These are phyloP conservation scores for Pleurotus tuoliensis DNA, from an alignment of 768 basidiomycete species.

Conservation along the genomic window DNA sequence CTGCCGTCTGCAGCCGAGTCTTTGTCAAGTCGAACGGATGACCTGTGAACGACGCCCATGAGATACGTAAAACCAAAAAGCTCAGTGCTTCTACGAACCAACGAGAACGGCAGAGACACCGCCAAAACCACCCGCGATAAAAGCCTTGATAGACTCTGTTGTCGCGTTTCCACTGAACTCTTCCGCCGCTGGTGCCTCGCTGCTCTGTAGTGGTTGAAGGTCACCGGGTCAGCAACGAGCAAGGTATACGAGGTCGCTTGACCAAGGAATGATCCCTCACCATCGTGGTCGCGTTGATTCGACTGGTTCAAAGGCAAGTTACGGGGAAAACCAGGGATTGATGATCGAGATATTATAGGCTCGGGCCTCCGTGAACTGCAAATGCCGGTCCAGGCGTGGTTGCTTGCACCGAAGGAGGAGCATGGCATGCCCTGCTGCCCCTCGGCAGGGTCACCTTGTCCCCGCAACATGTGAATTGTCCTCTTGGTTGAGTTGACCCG, in stretches of 20 bases:
- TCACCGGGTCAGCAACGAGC: neutral
- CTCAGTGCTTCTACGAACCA: slow-evolving; percentile 47
- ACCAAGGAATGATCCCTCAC: slow-evolving; percentile 1
- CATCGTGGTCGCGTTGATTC: neutral
- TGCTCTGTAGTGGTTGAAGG: slow-evolving; percentile 20
- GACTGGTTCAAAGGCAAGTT: slow-evolving; percentile 5
- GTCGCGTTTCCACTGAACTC: slow-evolving; percentile 34
- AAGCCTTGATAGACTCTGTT: slow-evolving; percentile 65
- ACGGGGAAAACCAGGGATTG: neutral
- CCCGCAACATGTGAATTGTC: neutral
- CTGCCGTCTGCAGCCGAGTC: slow-evolving; percentile 92
- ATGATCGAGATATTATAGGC: neutral
- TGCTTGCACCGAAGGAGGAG: neutral
- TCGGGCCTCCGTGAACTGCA: slow-evolving; percentile 7
- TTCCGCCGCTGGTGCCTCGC: slow-evolving; percentile 31
- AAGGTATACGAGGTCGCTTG: neutral
- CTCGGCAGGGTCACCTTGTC: neutral
- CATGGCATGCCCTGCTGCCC: neutral
- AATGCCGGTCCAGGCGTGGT: neutral
- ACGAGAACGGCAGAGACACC: slow-evolving; percentile 86
- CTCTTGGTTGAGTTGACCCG: neutral
- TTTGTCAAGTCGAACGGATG: slow-evolving; percentile 98
- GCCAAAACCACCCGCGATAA: slow-evolving; percentile 92
- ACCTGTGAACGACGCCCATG: slow-evolving; percentile 40
- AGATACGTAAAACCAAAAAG: neutral